Evolutionary conservation across 2,329 filamentous ascomycete genomes (phyloP).

Genomic region (Aspergillus luchuensis): DNA sequence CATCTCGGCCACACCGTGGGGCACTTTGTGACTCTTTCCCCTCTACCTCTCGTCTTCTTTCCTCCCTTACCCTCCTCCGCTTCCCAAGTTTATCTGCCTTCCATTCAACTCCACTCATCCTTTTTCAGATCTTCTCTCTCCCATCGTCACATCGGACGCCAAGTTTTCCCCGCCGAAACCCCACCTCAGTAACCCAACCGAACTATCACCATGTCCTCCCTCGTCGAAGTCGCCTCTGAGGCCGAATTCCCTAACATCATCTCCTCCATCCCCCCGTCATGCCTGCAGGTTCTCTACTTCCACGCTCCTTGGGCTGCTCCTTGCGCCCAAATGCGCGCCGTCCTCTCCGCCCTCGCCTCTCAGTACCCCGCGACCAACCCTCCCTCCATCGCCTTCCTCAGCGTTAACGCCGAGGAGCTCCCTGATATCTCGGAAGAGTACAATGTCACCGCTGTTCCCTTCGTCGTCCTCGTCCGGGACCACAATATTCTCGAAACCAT

Average conservation of each 20-base stretch:
- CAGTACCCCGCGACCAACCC: constrained; percentile 74
- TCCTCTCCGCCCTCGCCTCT: constrained; percentile 80
- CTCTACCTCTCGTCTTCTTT: constrained; percentile 1
- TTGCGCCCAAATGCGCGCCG: constrained; percentile 88
- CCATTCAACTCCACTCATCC: not conserved
- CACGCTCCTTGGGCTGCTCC: constrained; percentile 96
- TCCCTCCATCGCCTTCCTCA: constrained; percentile 75
- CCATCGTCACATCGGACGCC: not conserved
- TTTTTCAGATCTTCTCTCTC: not conserved
- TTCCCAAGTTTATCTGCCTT: not conserved
- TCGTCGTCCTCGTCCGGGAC: constrained; percentile 78
- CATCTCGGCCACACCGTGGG: not conserved
- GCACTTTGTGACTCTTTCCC: constrained; percentile 9
- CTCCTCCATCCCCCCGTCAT: constrained; percentile 65
- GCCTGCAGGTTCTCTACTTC: constrained; percentile 86
- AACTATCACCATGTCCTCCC: constrained; percentile 64
- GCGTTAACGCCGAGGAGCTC: constrained; percentile 91
- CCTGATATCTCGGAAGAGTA: constrained; percentile 89
- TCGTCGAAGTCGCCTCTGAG: constrained; percentile 75
- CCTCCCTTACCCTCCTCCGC: not conserved
- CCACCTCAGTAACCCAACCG: constrained; percentile 3
- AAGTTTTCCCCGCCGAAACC: constrained; percentile 1
- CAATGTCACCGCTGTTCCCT: constrained; percentile 92
- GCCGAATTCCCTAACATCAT: constrained; percentile 72
- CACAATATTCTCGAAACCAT: constrained; percentile 79